Percentiles rank a stretch among this genome's conserved stretches.
These are phyloP conservation scores for Pseudogymnoascus sp. DNA, from an alignment of 2,329 filamentous ascomycete genomes.

Conservation along the genomic window DNA sequence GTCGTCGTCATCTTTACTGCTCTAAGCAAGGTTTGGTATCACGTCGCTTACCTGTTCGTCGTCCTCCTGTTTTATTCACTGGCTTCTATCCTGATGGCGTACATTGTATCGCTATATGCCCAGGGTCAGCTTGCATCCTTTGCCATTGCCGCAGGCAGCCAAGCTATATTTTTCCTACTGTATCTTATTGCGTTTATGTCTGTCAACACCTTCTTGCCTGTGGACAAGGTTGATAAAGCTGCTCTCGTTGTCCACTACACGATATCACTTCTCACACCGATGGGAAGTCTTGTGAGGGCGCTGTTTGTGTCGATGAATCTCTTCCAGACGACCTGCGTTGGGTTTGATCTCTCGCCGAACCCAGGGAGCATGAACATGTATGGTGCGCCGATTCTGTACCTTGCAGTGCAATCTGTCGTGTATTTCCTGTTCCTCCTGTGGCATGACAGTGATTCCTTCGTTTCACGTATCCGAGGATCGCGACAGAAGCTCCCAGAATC, in stretches of 20 bases:
- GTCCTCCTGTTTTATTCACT: constrained; percentile 75
- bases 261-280: constrained; percentile 64
- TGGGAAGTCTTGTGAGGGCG: constrained; percentile 65
- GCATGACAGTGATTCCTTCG: constrained; percentile 66
- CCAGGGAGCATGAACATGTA: constrained; percentile 66
- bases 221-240: constrained; percentile 57
- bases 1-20: constrained; percentile 61
- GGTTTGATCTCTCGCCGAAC: constrained; percentile 52
- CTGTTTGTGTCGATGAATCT: constrained; percentile 74
- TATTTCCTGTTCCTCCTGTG: constrained; percentile 68
- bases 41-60: constrained; percentile 72
- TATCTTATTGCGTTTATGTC: constrained; percentile 65
- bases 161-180: constrained; percentile 61
- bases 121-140: constrained; percentile 76
- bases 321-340: constrained; percentile 71
- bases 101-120: constrained; percentile 72
- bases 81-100: constrained; percentile 65
- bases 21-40: constrained; percentile 59
- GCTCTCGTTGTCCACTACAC: constrained; percentile 67
- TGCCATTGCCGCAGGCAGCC: constrained; percentile 69
- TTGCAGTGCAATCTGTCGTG: constrained; percentile 63
- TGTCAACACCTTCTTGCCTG: constrained; percentile 65
- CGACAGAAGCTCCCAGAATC: constrained; percentile 8
- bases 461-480: constrained; percentile 39
- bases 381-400: constrained; percentile 76